These are phyloP conservation scores for Diutina mesorugosa DNA, from an alignment of 1,139 yeast species.

Conservation along the genomic window DNA sequence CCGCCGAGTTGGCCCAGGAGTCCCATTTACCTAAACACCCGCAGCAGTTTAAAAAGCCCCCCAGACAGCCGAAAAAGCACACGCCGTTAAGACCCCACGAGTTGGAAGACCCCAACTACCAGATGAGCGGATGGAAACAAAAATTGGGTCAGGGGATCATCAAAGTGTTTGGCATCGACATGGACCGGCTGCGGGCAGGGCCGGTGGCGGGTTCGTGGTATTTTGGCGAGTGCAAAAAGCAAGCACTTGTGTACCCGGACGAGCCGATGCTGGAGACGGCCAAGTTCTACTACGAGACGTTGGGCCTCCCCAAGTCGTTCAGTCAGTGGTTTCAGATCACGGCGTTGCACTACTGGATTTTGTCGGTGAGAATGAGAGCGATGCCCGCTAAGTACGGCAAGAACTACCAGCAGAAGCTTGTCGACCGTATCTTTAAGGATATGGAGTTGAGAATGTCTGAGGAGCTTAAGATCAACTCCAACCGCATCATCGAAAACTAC, in stretches of 20 bases:
- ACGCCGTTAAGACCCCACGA: slow-evolving; percentile 39
- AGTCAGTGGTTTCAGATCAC: slow-evolving; percentile 94
- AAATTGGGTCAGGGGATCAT: slow-evolving; percentile 63
- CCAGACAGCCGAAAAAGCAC: slow-evolving; percentile 29
- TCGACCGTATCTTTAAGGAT: slow-evolving; percentile 81
- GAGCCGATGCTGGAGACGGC: slow-evolving; percentile 59
- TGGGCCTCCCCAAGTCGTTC: slow-evolving; percentile 74
- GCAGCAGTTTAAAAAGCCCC: slow-evolving; percentile 23
- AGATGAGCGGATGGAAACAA: slow-evolving; percentile 59
- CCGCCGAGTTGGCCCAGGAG: slow-evolving; percentile 26
- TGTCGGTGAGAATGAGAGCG: slow-evolving; percentile 90
- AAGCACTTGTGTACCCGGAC: slow-evolving; percentile 63
- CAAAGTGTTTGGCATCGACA: slow-evolving; percentile 59
- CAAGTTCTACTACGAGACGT: slow-evolving; percentile 61
- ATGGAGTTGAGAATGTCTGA: slow-evolving; percentile 76
- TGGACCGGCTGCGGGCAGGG: slow-evolving; percentile 88
- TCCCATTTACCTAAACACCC: slow-evolving; percentile 35
- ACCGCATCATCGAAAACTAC: slow-evolving; percentile 73
- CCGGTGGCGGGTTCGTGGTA: slow-evolving; percentile 87
- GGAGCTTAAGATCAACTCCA: slow-evolving; percentile 77
- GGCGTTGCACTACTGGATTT: slow-evolving; percentile 82
- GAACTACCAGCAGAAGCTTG: slow-evolving; percentile 83
- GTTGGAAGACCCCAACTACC: slow-evolving; percentile 43
- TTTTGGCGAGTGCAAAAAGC: slow-evolving; percentile 77
- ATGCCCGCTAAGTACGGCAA: slow-evolving; percentile 84